Evolutionary conservation across 2,329 filamentous ascomycete genomes (phyloP).

Genomic region (Arthrobotrys pseudoclavata): DNA sequence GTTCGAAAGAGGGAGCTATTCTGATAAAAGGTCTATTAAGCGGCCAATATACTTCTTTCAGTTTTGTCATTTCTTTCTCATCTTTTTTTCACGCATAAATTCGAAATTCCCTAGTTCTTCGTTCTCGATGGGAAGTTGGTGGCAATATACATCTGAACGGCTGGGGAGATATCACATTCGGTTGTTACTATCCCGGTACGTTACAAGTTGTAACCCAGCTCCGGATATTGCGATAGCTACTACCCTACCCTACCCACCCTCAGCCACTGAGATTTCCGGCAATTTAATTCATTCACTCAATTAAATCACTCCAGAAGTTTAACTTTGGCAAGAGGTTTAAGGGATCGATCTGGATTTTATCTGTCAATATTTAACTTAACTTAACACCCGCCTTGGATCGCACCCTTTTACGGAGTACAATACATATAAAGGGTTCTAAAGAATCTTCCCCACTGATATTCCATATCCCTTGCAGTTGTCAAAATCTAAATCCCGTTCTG

Average conservation of each 20-base stretch:
- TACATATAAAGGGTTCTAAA: constrained; percentile 7
- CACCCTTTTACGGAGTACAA: background rate
- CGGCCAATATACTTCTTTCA: background rate
- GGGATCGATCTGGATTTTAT: constrained; percentile 28
- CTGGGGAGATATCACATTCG: constrained; percentile 29
- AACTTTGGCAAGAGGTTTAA: constrained; percentile 7
- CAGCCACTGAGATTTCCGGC: constrained; percentile 57
- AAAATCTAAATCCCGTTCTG: background rate
- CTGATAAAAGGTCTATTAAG: constrained; percentile 21
- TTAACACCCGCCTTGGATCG: constrained; percentile 1
- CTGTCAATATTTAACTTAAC: constrained; percentile 9
- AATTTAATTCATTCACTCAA: background rate
- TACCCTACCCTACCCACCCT: constrained; percentile 34
- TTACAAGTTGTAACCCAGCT: constrained; percentile 31
- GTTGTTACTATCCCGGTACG: constrained; percentile 33
- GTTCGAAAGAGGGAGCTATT: constrained; percentile 17
- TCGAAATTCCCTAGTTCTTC: background rate
- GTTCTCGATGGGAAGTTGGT: constrained; percentile 24
- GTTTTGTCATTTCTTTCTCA: background rate
- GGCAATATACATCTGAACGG: constrained; percentile 21
- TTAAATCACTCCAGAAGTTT: constrained; percentile 24
- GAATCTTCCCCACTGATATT: constrained; percentile 14
- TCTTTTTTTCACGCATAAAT: constrained; percentile 4
- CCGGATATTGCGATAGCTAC: constrained; percentile 46
- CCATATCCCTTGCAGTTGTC: constrained; percentile 9